Conservation (phyloP, 805 yeast species). For the Lipomyces starkeyi region DNA sequence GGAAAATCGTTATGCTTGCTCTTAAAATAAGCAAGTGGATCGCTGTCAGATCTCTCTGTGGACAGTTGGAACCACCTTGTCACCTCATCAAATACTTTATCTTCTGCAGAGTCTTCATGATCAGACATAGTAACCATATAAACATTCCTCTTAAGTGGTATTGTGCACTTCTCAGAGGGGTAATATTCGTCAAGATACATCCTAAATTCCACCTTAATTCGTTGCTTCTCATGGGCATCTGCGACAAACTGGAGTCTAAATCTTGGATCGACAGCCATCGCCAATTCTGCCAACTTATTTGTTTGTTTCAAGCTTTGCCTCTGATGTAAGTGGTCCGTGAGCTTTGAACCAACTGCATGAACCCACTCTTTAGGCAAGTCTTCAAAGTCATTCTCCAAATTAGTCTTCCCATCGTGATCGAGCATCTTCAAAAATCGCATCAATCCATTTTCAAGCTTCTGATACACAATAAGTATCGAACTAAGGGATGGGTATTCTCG, state of each 20-base stretch:
- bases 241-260: constrained; percentile 11
- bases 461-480: constrained; percentile 9
- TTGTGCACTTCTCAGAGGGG: background rate
- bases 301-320: constrained; percentile 11
- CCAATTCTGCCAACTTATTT: constrained; percentile 7
- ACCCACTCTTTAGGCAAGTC: constrained; percentile 12
- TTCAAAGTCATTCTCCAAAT: constrained; percentile 10
- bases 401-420: constrained; percentile 9
- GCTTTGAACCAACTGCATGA: constrained; percentile 7
- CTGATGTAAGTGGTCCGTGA: constrained; percentile 9
- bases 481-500: constrained; percentile 6
- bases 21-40: constrained; percentile 11
- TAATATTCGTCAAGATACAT: background rate
- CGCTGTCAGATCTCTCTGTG: constrained; percentile 8
- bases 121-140: constrained; percentile 5
- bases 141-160: constrained; percentile 6
- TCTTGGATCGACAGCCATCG: constrained; percentile 10
- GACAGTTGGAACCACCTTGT: constrained; percentile 8
- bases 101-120: constrained; percentile 9
- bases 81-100: constrained; percentile 9
- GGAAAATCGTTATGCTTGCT: constrained; percentile 10
- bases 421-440: constrained; percentile 11
- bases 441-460: constrained; percentile 7
- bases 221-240: constrained; percentile 12
- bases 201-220: constrained; percentile 9